Evolutionary conservation across 2,329 filamentous ascomycete species (phyloP).

Genomic region (Allantophomopsis lycopodina): DNA sequence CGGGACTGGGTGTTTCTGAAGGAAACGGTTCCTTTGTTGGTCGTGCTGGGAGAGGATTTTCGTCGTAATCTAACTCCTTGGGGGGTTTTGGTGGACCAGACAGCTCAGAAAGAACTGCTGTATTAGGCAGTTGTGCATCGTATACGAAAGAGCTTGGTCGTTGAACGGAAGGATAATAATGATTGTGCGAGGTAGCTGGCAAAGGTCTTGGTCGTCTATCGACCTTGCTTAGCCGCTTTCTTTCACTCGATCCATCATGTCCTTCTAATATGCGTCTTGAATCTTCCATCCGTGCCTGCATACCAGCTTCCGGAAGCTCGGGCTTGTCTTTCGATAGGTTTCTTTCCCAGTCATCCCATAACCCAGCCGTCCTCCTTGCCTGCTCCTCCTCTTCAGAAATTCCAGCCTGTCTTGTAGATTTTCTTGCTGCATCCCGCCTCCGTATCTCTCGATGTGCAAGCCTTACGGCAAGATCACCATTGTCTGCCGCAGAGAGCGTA

Average conservation of each 20-base stretch:
- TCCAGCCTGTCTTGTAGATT: conserved; percentile 40
- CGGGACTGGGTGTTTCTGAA: neutral
- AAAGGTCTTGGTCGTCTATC: conserved; percentile 7
- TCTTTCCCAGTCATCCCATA: conserved; percentile 38
- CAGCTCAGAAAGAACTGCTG: conserved; percentile 1
- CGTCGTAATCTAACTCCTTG: conserved; percentile 8
- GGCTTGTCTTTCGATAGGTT: conserved; percentile 20
- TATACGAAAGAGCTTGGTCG: conserved; percentile 35
- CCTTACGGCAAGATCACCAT: conserved; percentile 64
- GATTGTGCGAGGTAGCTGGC: conserved; percentile 9
- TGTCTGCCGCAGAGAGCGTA: conserved; percentile 54
- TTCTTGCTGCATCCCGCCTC: conserved; percentile 48
- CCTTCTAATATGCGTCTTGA: conserved; percentile 26
- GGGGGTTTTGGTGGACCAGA: conserved; percentile 12
- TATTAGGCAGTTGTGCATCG: conserved; percentile 4
- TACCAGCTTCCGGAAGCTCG: conserved; percentile 23
- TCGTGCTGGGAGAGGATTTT: conserved; percentile 6
- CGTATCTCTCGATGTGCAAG: conserved; percentile 61
- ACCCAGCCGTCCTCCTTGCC: conserved; percentile 34
- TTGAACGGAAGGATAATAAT: conserved; percentile 40
- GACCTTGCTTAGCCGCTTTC: neutral
- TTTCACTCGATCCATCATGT: conserved; percentile 10
- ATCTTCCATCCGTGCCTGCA: conserved; percentile 36
- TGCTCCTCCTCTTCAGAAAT: conserved; percentile 42
- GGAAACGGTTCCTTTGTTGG: conserved; percentile 12